A percentile compares a stretch with the other conserved stretches of the same genome.
Evolutionary conservation across 257 asterid genomes (phyloP).

Genomic region (Thymus mandschuricus): DNA sequence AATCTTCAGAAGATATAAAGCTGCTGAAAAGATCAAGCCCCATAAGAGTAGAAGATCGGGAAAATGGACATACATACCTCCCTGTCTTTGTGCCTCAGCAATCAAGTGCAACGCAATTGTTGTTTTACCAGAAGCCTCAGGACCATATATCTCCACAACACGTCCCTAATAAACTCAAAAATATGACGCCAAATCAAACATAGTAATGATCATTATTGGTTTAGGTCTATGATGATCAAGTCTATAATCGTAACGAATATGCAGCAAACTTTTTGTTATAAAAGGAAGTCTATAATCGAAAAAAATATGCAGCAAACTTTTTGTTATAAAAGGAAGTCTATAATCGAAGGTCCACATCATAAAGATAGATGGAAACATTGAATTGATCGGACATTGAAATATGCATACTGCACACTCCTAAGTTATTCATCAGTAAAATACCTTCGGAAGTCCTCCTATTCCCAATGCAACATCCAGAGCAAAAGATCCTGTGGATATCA

Average conservation of each 20-base stretch:
- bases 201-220: neutral
- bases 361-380: neutral
- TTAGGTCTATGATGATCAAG: neutral
- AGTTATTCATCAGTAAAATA: slow-evolving; percentile 20
- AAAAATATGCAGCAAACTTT: neutral
- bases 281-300: neutral
- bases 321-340: neutral
- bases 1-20: neutral
- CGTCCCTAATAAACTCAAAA: slow-evolving; percentile 66
- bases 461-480: slow-evolving; percentile 86
- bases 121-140: slow-evolving; percentile 98
- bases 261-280: neutral
- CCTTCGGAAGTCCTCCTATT: slow-evolving; percentile 96
- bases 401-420: neutral
- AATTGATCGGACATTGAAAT: neutral
- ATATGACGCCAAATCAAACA: slow-evolving; percentile 21
- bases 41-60: neutral
- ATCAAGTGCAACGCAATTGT: slow-evolving; percentile 94
- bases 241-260: too few species aligned
- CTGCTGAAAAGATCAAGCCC: neutral
- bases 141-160: slow-evolving; percentile 95
- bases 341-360: neutral
- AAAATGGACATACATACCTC: slow-evolving; percentile 65
- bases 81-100: slow-evolving; percentile 95
- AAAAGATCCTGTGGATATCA: slow-evolving; percentile 93